phyloP scores from a whole-genome alignment of 2,329 filamentous ascomycete genomes.

The Juglanconis oblonga region DNA sequence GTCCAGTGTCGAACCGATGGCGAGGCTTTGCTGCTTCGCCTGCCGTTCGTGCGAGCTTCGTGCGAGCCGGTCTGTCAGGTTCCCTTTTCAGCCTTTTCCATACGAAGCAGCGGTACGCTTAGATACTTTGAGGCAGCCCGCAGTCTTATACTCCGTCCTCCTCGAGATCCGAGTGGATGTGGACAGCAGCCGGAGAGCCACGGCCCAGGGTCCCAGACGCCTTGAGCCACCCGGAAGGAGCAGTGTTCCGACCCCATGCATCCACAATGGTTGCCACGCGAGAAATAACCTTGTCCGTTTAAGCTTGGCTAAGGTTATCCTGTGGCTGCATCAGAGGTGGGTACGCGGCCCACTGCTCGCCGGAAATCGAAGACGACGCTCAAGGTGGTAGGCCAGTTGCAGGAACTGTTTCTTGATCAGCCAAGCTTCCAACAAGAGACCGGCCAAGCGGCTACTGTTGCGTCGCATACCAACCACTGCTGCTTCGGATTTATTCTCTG shows the following conservation, averaged over 20 bases:
- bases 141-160: neutral
- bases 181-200: neutral
- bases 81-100: too few relatives aligned
- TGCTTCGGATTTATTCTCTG: neutral
- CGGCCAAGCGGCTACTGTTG: too few relatives aligned
- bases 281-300: constrained; percentile 12
- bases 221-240: constrained; percentile 1
- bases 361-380: too few relatives aligned
- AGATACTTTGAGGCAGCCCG: neutral
- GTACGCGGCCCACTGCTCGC: neutral
- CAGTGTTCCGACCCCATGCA: constrained; percentile 5
- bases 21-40: too few relatives aligned
- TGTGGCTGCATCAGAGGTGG: neutral
- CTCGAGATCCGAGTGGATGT: neutral
- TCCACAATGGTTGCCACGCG: neutral
- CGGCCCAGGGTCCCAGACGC: neutral
- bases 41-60: too few relatives aligned
- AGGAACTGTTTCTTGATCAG: too few relatives aligned
- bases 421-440: too few relatives aligned
- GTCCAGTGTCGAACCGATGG: neutral
- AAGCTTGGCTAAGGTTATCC: neutral
- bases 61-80: neutral
- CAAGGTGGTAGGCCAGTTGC: too few relatives aligned
- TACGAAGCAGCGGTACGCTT: too few relatives aligned
- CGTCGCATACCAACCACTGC: neutral